Percentiles rank a stretch among this genome's conserved stretches.
These are phyloP conservation scores for Globisporangium megalacanthum DNA, from an alignment of 352 stramenopile genomes.

Conservation along the genomic window DNA sequence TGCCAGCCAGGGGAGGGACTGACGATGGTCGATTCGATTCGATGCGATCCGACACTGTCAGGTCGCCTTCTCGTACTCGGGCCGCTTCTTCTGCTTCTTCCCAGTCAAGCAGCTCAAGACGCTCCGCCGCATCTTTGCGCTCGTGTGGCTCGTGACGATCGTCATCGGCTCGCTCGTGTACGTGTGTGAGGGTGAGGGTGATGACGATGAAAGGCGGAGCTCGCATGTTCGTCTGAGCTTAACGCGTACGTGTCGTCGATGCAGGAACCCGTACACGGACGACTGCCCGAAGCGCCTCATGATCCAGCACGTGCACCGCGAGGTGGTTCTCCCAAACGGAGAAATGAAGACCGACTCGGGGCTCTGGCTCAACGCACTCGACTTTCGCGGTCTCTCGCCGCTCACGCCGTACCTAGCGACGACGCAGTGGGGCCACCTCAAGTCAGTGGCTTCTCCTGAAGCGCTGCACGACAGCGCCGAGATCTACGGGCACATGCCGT, in stretches of 20 bases:
- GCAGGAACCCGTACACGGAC: constrained; percentile 72
- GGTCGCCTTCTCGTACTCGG: constrained; percentile 48
- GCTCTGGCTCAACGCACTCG: constrained; percentile 66
- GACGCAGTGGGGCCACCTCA: constrained; percentile 47
- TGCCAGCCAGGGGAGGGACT: no score
- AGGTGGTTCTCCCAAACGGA: constrained; percentile 38
- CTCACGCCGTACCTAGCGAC: constrained; percentile 35
- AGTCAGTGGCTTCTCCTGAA: constrained; percentile 23
- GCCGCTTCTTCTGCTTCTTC: constrained; percentile 72
- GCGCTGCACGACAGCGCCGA: constrained; percentile 42
- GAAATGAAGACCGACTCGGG: constrained; percentile 47
- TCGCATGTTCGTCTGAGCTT: neutral
- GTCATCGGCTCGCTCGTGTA: constrained; percentile 52
- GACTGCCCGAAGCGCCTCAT: constrained; percentile 63
- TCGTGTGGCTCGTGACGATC: constrained; percentile 27
- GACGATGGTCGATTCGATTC: neutral
- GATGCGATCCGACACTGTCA: neutral
- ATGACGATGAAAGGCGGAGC: neutral
- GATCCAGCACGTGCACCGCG: constrained; percentile 63
- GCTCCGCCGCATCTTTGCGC: constrained; percentile 35
- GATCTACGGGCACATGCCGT: constrained; percentile 73
- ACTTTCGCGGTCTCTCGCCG: constrained; percentile 54
- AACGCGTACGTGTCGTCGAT: constrained; percentile 1
- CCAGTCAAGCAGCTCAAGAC: constrained; percentile 28
- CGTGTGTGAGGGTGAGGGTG: neutral